Conservation (phyloP, 2,329 filamentous ascomycete species). For the Colletotrichum salicis region DNA sequence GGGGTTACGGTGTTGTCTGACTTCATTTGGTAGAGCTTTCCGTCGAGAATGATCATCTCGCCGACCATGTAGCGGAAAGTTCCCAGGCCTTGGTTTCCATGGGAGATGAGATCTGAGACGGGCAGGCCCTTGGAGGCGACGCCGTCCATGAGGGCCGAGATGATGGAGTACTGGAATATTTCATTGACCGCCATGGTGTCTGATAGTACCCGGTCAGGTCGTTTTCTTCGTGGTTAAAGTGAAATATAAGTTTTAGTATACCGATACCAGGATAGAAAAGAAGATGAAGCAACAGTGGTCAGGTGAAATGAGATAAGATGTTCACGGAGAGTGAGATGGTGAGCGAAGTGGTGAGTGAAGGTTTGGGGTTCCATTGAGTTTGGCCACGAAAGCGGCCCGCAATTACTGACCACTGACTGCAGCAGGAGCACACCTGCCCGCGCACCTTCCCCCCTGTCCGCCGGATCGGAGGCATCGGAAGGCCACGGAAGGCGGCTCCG, state of each 20-base stretch:
- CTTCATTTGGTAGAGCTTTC: conserved; percentile 48
- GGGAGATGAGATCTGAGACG: conserved; percentile 41
- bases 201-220: background rate
- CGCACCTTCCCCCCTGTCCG: background rate
- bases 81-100: conserved; percentile 49
- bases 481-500: background rate
- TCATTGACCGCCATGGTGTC: conserved; percentile 45
- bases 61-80: conserved; percentile 48
- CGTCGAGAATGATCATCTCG: conserved; percentile 49
- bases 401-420: background rate
- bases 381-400: background rate
- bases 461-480: background rate
- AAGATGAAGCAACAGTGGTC: background rate
- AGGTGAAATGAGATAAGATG: background rate
- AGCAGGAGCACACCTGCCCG: background rate
- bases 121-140: conserved; percentile 46
- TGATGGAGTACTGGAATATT: conserved; percentile 47
- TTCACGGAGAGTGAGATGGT: background rate
- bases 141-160: conserved; percentile 49
- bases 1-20: conserved; percentile 44
- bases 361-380: background rate
- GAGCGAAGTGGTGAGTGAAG: background rate
- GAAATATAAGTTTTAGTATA: too few species aligned
- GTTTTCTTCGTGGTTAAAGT: too few species aligned
- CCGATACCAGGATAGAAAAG: too few species aligned